These are phyloP conservation scores for Lotmaria passim DNA, from an alignment of 208 protist species.

Conservation along the genomic window DNA sequence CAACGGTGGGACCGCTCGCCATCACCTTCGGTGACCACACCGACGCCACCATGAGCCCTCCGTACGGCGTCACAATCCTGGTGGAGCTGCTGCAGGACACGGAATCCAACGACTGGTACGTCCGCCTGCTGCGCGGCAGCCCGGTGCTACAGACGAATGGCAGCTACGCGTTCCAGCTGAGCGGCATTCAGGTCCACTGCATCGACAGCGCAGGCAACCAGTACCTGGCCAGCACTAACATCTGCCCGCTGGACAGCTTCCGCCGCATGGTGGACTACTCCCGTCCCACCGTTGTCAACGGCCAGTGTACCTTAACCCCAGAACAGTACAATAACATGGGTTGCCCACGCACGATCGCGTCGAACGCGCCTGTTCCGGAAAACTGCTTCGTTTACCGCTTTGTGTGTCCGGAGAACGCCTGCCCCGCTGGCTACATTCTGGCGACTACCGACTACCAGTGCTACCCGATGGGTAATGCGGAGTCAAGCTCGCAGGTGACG, in stretches of 20 bases:
- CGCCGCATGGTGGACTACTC: slow-evolving; percentile 61
- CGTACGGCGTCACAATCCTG: slow-evolving; percentile 54
- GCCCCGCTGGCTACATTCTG: slow-evolving; percentile 33
- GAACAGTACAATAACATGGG: slow-evolving; percentile 44
- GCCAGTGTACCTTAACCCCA: slow-evolving; percentile 39
- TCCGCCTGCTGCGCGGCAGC: slow-evolving; percentile 57
- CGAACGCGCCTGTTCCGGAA: slow-evolving; percentile 25
- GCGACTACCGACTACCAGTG: slow-evolving; percentile 41
- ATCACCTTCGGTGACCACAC: slow-evolving; percentile 60
- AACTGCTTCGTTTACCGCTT: slow-evolving; percentile 55
- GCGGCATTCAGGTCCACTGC: slow-evolving; percentile 45
- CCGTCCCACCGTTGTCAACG: slow-evolving; percentile 35
- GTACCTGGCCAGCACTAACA: slow-evolving; percentile 45
- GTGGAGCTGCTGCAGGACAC: slow-evolving; percentile 73
- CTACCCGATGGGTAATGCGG: slow-evolving; percentile 23
- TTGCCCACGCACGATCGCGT: slow-evolving; percentile 36
- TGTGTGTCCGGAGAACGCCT: slow-evolving; percentile 38
- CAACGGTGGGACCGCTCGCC: slow-evolving; percentile 44
- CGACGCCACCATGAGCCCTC: slow-evolving; percentile 36
- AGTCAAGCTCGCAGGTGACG: too few relatives aligned
- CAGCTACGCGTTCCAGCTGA: slow-evolving; percentile 45
- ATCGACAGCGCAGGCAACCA: slow-evolving; percentile 36
- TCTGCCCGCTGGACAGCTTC: slow-evolving; percentile 61
- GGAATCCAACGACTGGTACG: slow-evolving; percentile 38
- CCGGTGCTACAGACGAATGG: slow-evolving; percentile 33